Evolutionary conservation across 2,329 filamentous ascomycete genomes (phyloP), one percentile per base, ranked within the genome.

Genomic region (Byssochlamys sp.): DNA sequence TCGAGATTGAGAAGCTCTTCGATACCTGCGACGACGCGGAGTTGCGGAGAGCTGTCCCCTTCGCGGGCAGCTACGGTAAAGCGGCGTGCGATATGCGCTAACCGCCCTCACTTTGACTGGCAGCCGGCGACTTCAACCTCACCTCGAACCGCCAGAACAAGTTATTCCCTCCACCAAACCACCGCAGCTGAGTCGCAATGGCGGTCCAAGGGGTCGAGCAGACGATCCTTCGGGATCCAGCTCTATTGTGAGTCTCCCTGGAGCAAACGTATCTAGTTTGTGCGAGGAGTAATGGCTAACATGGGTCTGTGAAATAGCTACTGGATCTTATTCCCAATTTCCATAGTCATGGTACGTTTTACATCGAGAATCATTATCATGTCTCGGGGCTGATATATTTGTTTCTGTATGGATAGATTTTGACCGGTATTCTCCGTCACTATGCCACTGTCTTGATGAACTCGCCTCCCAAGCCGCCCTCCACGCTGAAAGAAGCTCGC

Each of bases 291-390:
- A 52, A 55, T 65, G 66, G 54, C 65, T 57, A 19, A 56, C 24
- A 35, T 14, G 19, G 31, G 45, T 27, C 53, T 50, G 19, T 55
- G 49, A 52, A 60, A 64, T 63, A 99, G 94, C 78, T 97, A 96
- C 81, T 99, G 94, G 94, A 99, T 99, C 76, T 82, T 99, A 60
- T 87, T 96, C 62, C 94, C 94, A 61, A 99, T 99, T 74, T 96
- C 92, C 52, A 82, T 96, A 67, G 94, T 99, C 71, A 99, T 99
- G 95, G 87, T 89, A 78, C 57, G 69, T 45, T 52, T 0, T 45
- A 45, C 19, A 24, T 52, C 51, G 33, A 57, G 33, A 52, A 25
- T 11, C 53, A 58, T 33, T 14, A 45, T 27, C n/a, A 52, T 33
- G 59, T 33, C 26, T 53, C 19, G 39, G 25, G 12, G 14, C 1